These are phyloP conservation scores for Penicillium sp. DNA, from an alignment of 2,329 filamentous ascomycete species.

Conservation along the genomic window DNA sequence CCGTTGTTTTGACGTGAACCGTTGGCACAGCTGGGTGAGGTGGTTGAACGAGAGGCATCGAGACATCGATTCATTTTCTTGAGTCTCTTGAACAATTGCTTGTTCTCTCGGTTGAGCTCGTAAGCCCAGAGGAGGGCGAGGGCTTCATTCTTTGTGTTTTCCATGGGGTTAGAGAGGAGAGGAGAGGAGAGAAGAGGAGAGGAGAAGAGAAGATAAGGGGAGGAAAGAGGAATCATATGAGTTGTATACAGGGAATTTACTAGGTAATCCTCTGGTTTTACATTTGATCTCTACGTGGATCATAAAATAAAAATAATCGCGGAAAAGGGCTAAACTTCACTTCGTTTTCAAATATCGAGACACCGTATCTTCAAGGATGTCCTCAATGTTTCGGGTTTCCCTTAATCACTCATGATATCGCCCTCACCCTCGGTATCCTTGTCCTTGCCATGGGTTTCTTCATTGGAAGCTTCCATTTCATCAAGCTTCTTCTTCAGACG, in stretches of 20 bases:
- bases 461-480: not conserved
- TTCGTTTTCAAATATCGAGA: not conserved
- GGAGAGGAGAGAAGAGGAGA: not conserved
- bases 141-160: not conserved
- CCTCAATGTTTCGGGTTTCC: no score
- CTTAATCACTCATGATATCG: not conserved
- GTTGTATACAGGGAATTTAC: no score
- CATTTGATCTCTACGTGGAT: not conserved
- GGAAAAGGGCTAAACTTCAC: not conserved
- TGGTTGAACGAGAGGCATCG: not conserved
- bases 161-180: not conserved
- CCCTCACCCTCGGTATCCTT: not conserved
- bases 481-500: constrained; percentile 2
- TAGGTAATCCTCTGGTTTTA: not conserved
- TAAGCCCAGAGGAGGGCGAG: constrained; percentile 6
- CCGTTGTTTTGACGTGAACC: not conserved
- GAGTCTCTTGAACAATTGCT: constrained; percentile 4
- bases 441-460: not conserved
- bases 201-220: not conserved
- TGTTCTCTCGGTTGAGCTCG: constrained; percentile 1
- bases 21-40: not conserved
- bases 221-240: no score
- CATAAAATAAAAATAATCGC: not conserved
- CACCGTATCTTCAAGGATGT: not conserved
- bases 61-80: not conserved